A percentile compares a stretch with the other conserved stretches of the same genome.
phyloP scores from a whole-genome alignment of 176 grass and related monocot species.

The Echinochloa phyllopogon region DNA sequence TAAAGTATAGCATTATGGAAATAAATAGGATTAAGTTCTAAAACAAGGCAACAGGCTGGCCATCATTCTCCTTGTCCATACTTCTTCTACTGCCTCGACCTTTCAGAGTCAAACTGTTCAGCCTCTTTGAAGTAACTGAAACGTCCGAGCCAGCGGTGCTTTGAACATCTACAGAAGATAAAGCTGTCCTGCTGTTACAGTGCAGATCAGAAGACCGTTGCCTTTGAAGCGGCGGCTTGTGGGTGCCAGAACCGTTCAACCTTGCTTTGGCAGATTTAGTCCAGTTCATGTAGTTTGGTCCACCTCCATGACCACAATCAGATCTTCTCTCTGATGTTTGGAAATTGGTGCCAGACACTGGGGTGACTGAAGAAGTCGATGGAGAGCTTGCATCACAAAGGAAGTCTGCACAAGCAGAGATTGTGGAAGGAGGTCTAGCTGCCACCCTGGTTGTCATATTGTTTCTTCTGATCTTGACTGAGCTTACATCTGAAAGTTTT shows the following conservation, averaged over 20 bases:
- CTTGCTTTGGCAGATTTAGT: slow-evolving; percentile 86
- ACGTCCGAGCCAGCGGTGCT: slow-evolving; percentile 56
- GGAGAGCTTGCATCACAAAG: slow-evolving; percentile 56
- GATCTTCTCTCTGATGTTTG: slow-evolving; percentile 45
- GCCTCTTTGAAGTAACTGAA: slow-evolving; percentile 54
- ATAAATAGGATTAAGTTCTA: slow-evolving; percentile 43
- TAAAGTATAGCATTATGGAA: slow-evolving; percentile 38
- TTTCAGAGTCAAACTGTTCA: slow-evolving; percentile 50
- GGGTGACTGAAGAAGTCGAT: slow-evolving; percentile 78
- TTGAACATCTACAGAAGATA: slow-evolving; percentile 64
- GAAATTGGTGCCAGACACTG: slow-evolving; percentile 44
- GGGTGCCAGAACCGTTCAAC: slow-evolving; percentile 35
- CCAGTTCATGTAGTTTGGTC: slow-evolving; percentile 72
- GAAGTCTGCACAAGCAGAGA: slow-evolving; percentile 64
- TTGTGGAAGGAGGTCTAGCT: slow-evolving; percentile 61
- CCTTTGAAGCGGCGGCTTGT: slow-evolving; percentile 49
- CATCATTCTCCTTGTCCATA: slow-evolving; percentile 73
- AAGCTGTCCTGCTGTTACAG: slow-evolving; percentile 42
- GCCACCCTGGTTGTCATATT: slow-evolving; percentile 70
- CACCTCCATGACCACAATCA: slow-evolving; percentile 42
- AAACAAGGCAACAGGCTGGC: slow-evolving; percentile 40
- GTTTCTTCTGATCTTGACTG: slow-evolving; percentile 72
- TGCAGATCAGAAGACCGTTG: slow-evolving; percentile 51
- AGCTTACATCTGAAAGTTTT: slow-evolving; percentile 55
- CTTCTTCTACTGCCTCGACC: slow-evolving; percentile 55